Percentiles rank a stretch among this genome's conserved stretches.
Conservation (phyloP, 345 rosid genomes). For the Hibiscus tridactylites region DNA sequence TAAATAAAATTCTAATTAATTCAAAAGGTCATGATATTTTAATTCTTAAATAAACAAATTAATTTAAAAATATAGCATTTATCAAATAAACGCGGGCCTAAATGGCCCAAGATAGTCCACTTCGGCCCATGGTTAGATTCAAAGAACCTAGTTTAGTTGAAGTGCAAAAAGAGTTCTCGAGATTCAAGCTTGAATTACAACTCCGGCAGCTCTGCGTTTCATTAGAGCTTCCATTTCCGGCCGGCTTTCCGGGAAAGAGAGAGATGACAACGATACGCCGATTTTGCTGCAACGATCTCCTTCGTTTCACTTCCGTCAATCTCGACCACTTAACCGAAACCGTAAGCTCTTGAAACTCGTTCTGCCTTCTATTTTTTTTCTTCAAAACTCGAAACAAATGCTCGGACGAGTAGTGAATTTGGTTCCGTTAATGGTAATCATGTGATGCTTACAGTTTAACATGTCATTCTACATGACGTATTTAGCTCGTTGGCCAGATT, state of each 20-base stretch:
- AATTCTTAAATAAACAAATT: too few relatives aligned
- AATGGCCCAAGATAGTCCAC: neutral
- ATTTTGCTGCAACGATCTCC: conserved; percentile 92
- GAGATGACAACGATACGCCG: conserved; percentile 81
- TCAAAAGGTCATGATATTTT: too few relatives aligned
- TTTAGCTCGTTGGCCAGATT: conserved; percentile 95
- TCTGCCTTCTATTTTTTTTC: neutral
- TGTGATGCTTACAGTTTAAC: conserved; percentile 47
- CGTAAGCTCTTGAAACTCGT: conserved; percentile 21
- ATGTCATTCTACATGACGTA: conserved; percentile 98
- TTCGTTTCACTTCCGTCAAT: conserved; percentile 71
- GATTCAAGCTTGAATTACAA: neutral
- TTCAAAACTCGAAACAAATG: neutral
- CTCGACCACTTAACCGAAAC: conserved; percentile 96
- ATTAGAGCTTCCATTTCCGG: neutral
- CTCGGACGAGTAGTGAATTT: neutral
- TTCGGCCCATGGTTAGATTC: neutral
- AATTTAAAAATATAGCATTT: too few relatives aligned
- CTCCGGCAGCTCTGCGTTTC: neutral
- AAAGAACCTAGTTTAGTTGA: neutral
- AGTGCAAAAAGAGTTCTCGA: neutral
- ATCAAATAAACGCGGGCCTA: too few relatives aligned
- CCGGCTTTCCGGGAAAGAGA: conserved; percentile 3
- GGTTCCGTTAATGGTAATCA: neutral
- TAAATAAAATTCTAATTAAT: too few relatives aligned